Percentiles rank a stretch among this genome's conserved stretches.
Conservation (phyloP, 208 protist species). For the Tritrichomonas musculus region DNA sequence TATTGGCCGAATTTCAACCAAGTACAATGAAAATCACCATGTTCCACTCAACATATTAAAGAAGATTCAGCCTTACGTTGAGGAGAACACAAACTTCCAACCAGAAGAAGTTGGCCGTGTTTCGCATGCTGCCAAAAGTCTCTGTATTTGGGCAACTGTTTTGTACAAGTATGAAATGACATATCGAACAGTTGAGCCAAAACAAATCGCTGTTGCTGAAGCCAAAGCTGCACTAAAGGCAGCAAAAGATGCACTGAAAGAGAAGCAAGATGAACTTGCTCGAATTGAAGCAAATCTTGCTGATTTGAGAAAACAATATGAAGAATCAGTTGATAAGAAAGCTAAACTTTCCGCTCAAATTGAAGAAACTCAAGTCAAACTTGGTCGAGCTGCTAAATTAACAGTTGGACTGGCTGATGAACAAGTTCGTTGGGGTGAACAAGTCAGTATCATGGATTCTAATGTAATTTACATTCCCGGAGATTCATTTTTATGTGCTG, state of each 20-base stretch:
- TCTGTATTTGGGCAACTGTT: constrained; percentile 85
- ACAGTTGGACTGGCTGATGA: constrained; percentile 60
- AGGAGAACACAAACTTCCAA: constrained; percentile 71
- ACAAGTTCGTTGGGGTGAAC: constrained; percentile 28
- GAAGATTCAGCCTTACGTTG: background rate
- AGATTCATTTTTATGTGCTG: constrained; percentile 81
- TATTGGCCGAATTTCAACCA: constrained; percentile 68
- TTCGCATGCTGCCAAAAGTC: constrained; percentile 77
- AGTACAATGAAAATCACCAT: constrained; percentile 73
- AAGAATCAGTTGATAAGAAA: background rate
- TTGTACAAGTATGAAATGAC: constrained; percentile 60
- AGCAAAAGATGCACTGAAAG: constrained; percentile 70
- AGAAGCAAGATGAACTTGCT: constrained; percentile 74
- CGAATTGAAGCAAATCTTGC: constrained; percentile 60
- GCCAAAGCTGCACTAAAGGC: constrained; percentile 70
- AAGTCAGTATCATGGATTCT: constrained; percentile 30
- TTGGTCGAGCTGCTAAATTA: constrained; percentile 80
- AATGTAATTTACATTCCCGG: constrained; percentile 67
- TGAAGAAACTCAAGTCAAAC: constrained; percentile 28
- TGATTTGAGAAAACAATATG: constrained; percentile 51
- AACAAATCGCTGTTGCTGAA: constrained; percentile 71
- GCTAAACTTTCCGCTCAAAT: background rate
- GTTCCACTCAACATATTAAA: background rate
- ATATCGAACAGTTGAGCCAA: constrained; percentile 80
- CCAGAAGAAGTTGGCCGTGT: constrained; percentile 76